Evolutionary conservation across 139 green algal genomes (phyloP), one percentile per base, ranked within the genome.

Genomic region (Gonium pectorale): DNA sequence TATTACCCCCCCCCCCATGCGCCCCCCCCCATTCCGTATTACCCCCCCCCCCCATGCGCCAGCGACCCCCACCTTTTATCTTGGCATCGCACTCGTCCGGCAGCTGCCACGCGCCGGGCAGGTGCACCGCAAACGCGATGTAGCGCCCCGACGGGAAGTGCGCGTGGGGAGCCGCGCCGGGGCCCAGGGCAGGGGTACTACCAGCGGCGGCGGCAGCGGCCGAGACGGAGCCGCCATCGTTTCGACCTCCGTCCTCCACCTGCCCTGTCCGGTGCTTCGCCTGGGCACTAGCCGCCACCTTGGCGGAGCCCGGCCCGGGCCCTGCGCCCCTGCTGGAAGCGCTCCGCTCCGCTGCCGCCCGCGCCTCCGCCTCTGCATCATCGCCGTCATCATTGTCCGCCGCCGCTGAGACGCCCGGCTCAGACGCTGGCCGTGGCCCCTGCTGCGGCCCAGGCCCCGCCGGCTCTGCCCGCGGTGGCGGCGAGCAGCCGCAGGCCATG

Each of bases 111-210:
- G 59, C 59, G 15, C 46, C 59, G 19, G 75, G 75, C 40, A 82
- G 56, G 56, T 82, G 75, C 59, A 71, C 22, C 56, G 41, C 75
- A 29, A 82, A 82, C 1, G 64, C 56, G 59, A 35, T n/a, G 40
- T 82, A 82, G 17, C 75, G 75, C 0, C 75, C 75, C 4, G n/a
- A 31, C 0, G 24, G 21, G 41, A 59, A 82, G 41, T 72, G 37
- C 75, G 56, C 41, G 60, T 26, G 35, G 29, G 75, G 75, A 26
- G 40, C 59, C 27, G 15, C 67, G 27, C 67, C 67, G 19, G 27
- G 22, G 27, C 19, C 56, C 15, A n/a, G 19, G n/a, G 56, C 56
- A n/a, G 22, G 19, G 19, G 9, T 64, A 6, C 67, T 54, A 22
- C 40, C 13, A 22, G 13, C 51, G 9, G 17, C 9, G 37, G n/a